A percentile compares a stretch with the other conserved stretches of the same genome.
These are phyloP conservation scores for Jasminum sambac DNA, from an alignment of 257 asterid genomes.

Conservation along the genomic window DNA sequence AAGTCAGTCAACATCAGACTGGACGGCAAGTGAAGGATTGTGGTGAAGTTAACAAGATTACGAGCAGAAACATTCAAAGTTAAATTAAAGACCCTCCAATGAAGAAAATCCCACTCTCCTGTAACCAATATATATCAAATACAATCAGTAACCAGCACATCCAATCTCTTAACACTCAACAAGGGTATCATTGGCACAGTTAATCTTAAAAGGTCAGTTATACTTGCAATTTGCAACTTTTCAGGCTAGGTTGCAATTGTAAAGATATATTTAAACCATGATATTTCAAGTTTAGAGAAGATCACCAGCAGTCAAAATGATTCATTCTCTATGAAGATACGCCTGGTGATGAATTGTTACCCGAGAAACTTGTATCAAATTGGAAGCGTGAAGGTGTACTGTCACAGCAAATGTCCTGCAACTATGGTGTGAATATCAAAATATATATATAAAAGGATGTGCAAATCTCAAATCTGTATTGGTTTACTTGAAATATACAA, in stretches of 20 bases:
- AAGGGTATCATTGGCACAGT: not conserved
- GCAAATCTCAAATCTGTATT: not conserved
- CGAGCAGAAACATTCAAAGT: too few species aligned
- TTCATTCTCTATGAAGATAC: slow-evolving; percentile 52
- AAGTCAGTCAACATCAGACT: too few species aligned
- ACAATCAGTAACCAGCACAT: not conserved
- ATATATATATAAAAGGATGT: not conserved
- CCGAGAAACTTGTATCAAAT: slow-evolving; percentile 68
- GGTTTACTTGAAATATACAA: not conserved
- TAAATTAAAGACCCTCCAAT: not conserved
- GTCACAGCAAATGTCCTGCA: slow-evolving; percentile 77
- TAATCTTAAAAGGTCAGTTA: slow-evolving; percentile 21
- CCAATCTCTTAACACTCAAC: not conserved
- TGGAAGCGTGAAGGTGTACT: slow-evolving; percentile 69
- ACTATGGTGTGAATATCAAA: not conserved
- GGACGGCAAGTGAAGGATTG: too few species aligned
- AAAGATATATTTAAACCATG: slow-evolving; percentile 32
- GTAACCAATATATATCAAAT: not conserved
- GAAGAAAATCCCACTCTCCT: not conserved
- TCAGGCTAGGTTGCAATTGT: slow-evolving; percentile 26
- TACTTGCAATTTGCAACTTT: slow-evolving; percentile 14
- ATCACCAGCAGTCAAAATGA: slow-evolving; percentile 33
- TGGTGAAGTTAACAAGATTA: too few species aligned
- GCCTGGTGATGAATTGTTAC: slow-evolving; percentile 78
- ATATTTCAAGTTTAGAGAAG: slow-evolving; percentile 25